Base-by-base conservation (phyloP, 2,329 filamentous ascomycete genomes). In the Paraphoma chrysanthemicola region DNA sequence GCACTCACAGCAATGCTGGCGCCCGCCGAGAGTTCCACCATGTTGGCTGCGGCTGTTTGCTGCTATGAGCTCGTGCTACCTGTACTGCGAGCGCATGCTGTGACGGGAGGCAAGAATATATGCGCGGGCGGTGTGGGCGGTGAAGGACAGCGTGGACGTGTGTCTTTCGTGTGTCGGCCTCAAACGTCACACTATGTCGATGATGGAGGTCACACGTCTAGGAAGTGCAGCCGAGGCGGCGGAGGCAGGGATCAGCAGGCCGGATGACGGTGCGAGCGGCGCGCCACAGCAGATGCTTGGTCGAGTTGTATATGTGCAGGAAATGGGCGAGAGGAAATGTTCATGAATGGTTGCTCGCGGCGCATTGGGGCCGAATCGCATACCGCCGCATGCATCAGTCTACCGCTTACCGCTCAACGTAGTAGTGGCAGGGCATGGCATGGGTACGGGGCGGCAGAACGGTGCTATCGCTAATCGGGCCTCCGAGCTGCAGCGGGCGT, bases 1-100 rank as follows among this genome's bases (percentile, higher is more conserved):
- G 39, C 39, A 42, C 77, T 66, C 62, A 79, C 77, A 64, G 76
- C 75, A 61, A 79, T 71, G 70, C 76, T 78, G 59, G 73, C 77
- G 63, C 74, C 72, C 48, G 76, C 66, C 57, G 77, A 78, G 49
- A 79, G 73, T 62, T 76, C 76, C 60, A 77, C 76, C 73, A 78
- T 78, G 63, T n/a, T 65, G 60, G 36, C 33, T 38, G 33, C 16
- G 43, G 44, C 23, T 51, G 55, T 57, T 62, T 51, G 62, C 58
- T 63, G 63, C 62, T 50, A 56, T 56, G 57, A 56, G 59, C 56
- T 60, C 50, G 56, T 63, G 70, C 67, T 76, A 77, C 73, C 74
- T 68, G 44, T 53, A 54, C 42, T 54, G 62, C 51, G 57, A 48
- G 65, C 51, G 62, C 75, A 77, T 77, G 60, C 67, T 64, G 58